A percentile compares a stretch with the other conserved stretches of the same genome.
Conservation (phyloP, 441 rosid species). For the California macrophylla region DNA sequence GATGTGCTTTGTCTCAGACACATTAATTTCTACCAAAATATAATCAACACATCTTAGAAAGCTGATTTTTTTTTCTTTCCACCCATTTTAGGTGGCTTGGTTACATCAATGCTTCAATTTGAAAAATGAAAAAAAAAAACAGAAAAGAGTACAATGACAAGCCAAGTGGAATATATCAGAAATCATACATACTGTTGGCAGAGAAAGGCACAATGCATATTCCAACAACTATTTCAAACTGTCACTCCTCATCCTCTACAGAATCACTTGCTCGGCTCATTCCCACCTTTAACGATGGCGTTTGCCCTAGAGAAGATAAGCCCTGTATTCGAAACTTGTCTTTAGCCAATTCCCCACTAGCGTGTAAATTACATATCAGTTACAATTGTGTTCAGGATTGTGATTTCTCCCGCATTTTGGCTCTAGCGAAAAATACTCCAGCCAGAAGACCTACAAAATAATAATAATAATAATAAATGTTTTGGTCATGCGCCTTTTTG, state of each 20-base stretch:
- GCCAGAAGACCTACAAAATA: conserved; percentile 64
- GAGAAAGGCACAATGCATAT: background rate
- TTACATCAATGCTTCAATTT: background rate
- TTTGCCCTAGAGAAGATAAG: background rate
- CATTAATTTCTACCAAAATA: background rate
- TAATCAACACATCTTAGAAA: background rate
- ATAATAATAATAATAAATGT: too few species aligned
- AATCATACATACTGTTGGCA: background rate
- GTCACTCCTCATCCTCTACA: background rate
- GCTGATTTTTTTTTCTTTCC: background rate
- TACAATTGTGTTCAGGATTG: conserved; percentile 12
- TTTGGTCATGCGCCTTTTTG: background rate
- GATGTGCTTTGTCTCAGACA: too few species aligned
- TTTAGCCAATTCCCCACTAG: background rate
- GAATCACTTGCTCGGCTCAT: background rate
- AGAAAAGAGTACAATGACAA: background rate
- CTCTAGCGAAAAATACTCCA: conserved; percentile 80
- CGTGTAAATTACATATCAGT: background rate
- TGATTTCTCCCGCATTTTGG: conserved; percentile 71
- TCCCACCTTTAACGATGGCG: background rate
- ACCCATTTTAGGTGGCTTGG: background rate
- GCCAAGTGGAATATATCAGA: background rate
- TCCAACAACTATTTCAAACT: background rate
- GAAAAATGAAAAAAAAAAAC: background rate
- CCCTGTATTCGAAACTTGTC: background rate